These are phyloP conservation scores for Neurospora tetraspora DNA, from an alignment of 495 filamentous ascomycete species.

Conservation along the genomic window DNA sequence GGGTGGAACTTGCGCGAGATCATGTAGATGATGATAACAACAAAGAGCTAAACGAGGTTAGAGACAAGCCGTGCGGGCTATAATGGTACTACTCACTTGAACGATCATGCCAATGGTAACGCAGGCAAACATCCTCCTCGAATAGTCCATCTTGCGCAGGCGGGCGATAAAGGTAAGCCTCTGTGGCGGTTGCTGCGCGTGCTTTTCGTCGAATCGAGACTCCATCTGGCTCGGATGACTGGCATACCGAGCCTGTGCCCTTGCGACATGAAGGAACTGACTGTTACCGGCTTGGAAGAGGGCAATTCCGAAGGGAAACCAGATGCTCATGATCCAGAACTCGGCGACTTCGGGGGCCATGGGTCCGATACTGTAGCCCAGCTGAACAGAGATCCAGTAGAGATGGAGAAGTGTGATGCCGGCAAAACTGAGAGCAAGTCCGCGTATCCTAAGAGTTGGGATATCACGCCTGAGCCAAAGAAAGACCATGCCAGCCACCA, in stretches of 20 bases:
- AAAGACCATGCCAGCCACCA: slow-evolving; percentile 43
- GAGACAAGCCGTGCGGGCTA: background rate
- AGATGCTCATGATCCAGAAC: slow-evolving; percentile 69
- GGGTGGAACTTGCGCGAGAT: slow-evolving; percentile 57
- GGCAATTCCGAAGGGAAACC: slow-evolving; percentile 59
- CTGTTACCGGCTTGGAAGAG: slow-evolving; percentile 61
- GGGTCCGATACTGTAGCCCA: slow-evolving; percentile 51
- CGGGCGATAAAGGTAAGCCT: background rate
- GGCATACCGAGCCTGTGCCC: slow-evolving; percentile 37
- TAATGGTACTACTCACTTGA: slow-evolving; percentile 31
- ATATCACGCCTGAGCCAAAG: slow-evolving; percentile 45
- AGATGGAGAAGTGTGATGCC: slow-evolving; percentile 53
- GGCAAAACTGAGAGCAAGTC: slow-evolving; percentile 46
- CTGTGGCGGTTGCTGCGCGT: background rate
- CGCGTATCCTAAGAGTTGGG: slow-evolving; percentile 54
- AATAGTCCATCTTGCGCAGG: slow-evolving; percentile 31
- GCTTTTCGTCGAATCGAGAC: slow-evolving; percentile 19
- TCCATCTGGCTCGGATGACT: slow-evolving; percentile 13
- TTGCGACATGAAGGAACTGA: slow-evolving; percentile 55
- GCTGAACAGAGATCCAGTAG: slow-evolving; percentile 50
- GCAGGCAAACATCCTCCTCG: slow-evolving; percentile 33
- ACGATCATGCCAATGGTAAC: slow-evolving; percentile 42
- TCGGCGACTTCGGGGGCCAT: slow-evolving; percentile 39
- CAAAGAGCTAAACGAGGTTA: slow-evolving; percentile 36
- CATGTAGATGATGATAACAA: slow-evolving; percentile 51